Evolutionary conservation across 2,329 filamentous ascomycete genomes (phyloP).

Genomic region (Pseudogymnoascus sp.): DNA sequence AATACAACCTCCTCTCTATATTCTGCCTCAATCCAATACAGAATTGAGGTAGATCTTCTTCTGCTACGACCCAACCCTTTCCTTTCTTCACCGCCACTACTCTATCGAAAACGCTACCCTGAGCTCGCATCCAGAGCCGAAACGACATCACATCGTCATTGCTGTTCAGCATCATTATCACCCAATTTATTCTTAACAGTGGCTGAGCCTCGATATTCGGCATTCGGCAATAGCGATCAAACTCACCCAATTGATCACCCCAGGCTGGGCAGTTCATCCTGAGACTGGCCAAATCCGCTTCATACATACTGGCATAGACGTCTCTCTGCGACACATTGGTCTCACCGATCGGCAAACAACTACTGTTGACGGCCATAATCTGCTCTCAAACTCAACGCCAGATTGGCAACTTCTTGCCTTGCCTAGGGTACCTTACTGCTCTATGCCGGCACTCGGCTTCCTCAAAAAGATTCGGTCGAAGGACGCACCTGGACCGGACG

Average conservation of each 20-base stretch:
- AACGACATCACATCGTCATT: conserved; percentile 6
- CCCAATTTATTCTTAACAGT: conserved; percentile 4
- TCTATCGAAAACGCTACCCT: neutral
- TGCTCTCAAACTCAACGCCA: neutral
- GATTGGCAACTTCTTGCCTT: conserved; percentile 4
- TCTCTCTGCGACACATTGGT: neutral
- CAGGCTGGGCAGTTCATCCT: neutral
- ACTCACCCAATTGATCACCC: neutral
- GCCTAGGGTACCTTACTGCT: neutral
- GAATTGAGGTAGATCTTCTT: neutral
- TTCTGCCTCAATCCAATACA: neutral
- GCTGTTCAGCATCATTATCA: conserved; percentile 6
- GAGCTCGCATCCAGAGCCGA: neutral
- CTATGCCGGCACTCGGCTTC: conserved; percentile 90
- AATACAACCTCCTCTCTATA: neutral
- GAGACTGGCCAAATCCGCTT: neutral
- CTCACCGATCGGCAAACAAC: conserved; percentile 6
- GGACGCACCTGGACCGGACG: conserved; percentile 63
- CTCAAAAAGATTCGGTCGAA: conserved; percentile 98
- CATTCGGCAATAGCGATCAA: neutral
- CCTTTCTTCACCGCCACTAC: neutral
- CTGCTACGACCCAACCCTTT: neutral
- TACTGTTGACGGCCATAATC: neutral
- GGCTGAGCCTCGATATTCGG: neutral
- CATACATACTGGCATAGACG: neutral